Percentiles rank a stretch among this genome's conserved stretches.
Evolutionary conservation across 768 basidiomycete species (phyloP).

Genomic region (Lentinula sp.): DNA sequence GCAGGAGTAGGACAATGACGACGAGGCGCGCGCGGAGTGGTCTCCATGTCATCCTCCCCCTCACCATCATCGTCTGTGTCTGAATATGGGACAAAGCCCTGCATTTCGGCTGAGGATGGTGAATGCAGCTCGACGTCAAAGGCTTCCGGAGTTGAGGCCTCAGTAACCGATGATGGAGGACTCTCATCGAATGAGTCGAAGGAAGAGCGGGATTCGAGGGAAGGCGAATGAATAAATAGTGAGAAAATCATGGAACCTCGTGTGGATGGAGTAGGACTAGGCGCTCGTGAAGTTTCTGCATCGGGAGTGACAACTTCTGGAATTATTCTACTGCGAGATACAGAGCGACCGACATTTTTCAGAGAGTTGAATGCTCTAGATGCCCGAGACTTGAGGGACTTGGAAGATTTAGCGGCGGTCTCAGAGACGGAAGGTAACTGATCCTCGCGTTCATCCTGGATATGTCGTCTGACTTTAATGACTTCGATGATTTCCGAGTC

Average conservation of each 20-base stretch:
- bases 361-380: conserved; percentile 41
- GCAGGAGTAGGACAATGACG: conserved; percentile 6
- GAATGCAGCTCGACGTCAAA: conserved; percentile 8
- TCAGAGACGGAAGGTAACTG: conserved; percentile 7
- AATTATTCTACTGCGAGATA: conserved; percentile 22
- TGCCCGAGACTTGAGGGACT: conserved; percentile 40
- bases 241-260: conserved; percentile 21
- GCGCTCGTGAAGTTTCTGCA: conserved; percentile 21
- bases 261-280: conserved; percentile 28
- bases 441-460: conserved; percentile 5
- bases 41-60: conserved; percentile 11
- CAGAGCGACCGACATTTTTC: conserved; percentile 30
- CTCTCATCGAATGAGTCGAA: conserved; percentile 3
- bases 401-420: conserved; percentile 26
- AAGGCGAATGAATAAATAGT: conserved; percentile 1
- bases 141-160: not conserved
- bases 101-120: conserved; percentile 30
- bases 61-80: conserved; percentile 12
- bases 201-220: conserved; percentile 4
- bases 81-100: conserved; percentile 16
- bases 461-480: conserved; percentile 45
- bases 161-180: not conserved
- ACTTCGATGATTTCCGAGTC: conserved; percentile 59
- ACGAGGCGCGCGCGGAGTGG: conserved; percentile 11
- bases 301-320: conserved; percentile 25